Conservation (phyloP, 257 asterid genomes). For the Solanum phureja region DNA sequence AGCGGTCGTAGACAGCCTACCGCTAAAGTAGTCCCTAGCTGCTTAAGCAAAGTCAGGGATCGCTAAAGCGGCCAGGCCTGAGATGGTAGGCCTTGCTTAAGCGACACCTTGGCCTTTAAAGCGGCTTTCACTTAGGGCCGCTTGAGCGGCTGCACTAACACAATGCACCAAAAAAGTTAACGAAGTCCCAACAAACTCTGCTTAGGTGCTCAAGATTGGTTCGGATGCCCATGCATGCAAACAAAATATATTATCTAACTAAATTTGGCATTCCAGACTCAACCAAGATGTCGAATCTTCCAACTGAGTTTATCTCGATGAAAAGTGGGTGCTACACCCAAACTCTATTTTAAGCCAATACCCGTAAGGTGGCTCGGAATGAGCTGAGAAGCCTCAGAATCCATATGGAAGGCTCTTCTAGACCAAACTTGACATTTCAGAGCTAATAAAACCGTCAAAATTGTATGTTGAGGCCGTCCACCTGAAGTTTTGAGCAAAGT, state of each 20-base stretch:
- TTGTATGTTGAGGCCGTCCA: not conserved
- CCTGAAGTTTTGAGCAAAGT: not conserved
- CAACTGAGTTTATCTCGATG: not conserved
- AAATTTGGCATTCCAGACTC: not conserved
- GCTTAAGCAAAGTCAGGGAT: not conserved
- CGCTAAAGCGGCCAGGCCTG: not conserved
- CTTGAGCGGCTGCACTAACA: not conserved
- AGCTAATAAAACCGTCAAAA: no score
- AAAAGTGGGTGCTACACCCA: not conserved
- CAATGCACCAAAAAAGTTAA: not conserved
- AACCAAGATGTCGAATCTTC: no score
- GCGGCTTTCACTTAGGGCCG: not conserved
- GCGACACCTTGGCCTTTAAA: not conserved
- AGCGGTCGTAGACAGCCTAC: not conserved
- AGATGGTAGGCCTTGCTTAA: not conserved
- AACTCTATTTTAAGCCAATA: no score
- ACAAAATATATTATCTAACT: not conserved
- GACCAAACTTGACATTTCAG: not conserved
- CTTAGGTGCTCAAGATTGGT: not conserved
- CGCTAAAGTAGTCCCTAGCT: fast-evolving
- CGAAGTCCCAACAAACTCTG: not conserved
- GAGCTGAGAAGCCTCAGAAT: not conserved
- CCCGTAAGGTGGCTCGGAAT: not conserved
- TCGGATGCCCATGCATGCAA: not conserved
- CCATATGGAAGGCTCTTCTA: not conserved